Evolutionary conservation across 2,329 filamentous ascomycete genomes (phyloP).

Genomic region (Monosporascus sp.): DNA sequence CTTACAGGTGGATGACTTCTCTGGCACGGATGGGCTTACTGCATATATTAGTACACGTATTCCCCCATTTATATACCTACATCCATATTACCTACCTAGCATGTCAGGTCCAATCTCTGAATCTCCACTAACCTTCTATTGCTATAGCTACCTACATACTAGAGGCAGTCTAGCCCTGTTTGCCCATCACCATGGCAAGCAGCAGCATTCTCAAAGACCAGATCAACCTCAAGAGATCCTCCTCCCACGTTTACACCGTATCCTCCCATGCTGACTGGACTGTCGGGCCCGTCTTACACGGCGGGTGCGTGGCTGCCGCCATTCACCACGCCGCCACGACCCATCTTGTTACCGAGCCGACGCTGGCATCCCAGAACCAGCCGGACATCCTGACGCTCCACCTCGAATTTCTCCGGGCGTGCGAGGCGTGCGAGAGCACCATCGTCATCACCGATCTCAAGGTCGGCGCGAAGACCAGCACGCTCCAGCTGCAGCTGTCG

Average conservation of each 20-base stretch:
- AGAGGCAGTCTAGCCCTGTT: too few relatives aligned
- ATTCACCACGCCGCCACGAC: conserved; percentile 17
- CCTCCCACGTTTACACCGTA: conserved; percentile 10
- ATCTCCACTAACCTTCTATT: too few relatives aligned
- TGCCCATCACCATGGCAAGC: too few relatives aligned
- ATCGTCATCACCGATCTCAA: conserved; percentile 15
- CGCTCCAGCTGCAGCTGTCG: conserved; percentile 18
- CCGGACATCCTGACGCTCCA: conserved; percentile 21
- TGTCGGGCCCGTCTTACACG: conserved; percentile 15
- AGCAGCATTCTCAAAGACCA: conserved; percentile 11
- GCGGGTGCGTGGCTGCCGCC: conserved; percentile 18
- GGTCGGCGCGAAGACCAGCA: conserved; percentile 13
- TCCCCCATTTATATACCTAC: too few relatives aligned
- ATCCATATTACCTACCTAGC: too few relatives aligned
- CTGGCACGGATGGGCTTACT: too few relatives aligned
- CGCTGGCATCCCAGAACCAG: conserved; percentile 11
- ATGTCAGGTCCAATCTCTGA: too few relatives aligned
- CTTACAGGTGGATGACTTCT: too few relatives aligned
- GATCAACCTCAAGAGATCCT: conserved; percentile 11
- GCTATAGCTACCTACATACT: too few relatives aligned
- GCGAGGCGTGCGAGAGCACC: conserved; percentile 13
- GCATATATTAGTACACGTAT: too few relatives aligned
- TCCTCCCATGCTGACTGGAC: conserved; percentile 18
- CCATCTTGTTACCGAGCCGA: conserved; percentile 12
- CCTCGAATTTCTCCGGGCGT: conserved; percentile 20